Base-by-base conservation (phyloP, 352 stramenopile species). In the Phytophthora colocasiae region DNA sequence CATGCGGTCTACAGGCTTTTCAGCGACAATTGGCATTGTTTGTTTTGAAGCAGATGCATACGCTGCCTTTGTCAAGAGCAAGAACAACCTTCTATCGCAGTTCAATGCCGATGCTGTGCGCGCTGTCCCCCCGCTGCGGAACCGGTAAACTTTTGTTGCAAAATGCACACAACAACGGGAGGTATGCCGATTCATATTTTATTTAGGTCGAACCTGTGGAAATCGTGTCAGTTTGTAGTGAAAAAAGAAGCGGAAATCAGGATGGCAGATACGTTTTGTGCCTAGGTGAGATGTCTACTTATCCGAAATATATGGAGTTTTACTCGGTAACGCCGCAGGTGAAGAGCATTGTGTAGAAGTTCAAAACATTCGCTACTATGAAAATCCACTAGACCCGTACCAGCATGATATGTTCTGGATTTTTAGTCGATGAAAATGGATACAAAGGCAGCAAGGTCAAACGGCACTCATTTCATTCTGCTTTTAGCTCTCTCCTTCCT, bases 11-110 rank as follows among this genome's bases (percentile, higher is more conserved):
- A 77, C 73, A 12, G 58, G 81, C 32, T 91, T 80, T 80, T 58
- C 63, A 0, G 80, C 74, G 2, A 76, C 64, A 14, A 44, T 91
- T 45, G 83, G 53, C 3, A 75, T 91, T 22, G 80, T 91, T 22
- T 89, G 83, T 32, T 59, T 78, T 27, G 80, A 89, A 43, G 51
- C 71, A 10, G 27, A 73, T n/a, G 69, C 75, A 22, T 75, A 80
- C 46, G 19, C 72, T 1, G 78, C 71, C 0, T 91, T 89, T 66
- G 22, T 29, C 4, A 53, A 65, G 49, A 72, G 32, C 51, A 78
- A 78, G 47, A 40, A 27, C 9, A 64, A 69, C 17, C 11, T 78
- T 17, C 26, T 78, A 38, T 12, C 26, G 22, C 39, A 39, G 14
- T 78, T 75, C 40, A 78, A 78, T 15, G 51, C 60, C 0, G 61